These are phyloP conservation scores for Pascua sp. DNA, from an alignment of 1,284 basidiomycete species.

Conservation along the genomic window DNA sequence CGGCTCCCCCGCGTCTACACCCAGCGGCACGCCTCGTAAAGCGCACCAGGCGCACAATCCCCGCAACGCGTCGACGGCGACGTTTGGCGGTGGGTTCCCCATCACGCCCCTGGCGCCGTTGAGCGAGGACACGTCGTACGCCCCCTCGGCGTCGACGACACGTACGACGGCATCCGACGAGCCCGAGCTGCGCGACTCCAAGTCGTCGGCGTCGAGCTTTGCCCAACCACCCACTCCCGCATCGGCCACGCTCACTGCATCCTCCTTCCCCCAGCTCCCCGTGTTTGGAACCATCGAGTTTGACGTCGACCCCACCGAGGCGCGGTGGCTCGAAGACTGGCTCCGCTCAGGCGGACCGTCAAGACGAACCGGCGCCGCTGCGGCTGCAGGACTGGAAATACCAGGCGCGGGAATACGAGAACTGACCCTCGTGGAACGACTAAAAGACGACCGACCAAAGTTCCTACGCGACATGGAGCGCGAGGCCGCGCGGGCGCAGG, in stretches of 20 bases:
- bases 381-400: conserved; percentile 3
- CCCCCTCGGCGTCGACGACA: conserved; percentile 8
- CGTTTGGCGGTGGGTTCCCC: conserved; percentile 8
- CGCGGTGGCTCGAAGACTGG: conserved; percentile 42
- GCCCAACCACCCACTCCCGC: conserved; percentile 24
- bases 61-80: not conserved
- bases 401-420: conserved; percentile 23
- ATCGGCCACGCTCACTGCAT: conserved; percentile 8
- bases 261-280: conserved; percentile 7
- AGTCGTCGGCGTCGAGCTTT: conserved; percentile 16
- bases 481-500: conserved; percentile 2
- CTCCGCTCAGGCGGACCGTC: conserved; percentile 15
- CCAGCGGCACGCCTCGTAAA: conserved; percentile 6
- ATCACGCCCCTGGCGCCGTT: conserved; percentile 23
- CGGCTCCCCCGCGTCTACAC: conserved; percentile 2
- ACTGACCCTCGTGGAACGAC: conserved; percentile 30
- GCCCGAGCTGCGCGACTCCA: conserved; percentile 5
- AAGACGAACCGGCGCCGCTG: conserved; percentile 11
- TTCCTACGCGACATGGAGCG: conserved; percentile 31
- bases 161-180: conserved; percentile 13
- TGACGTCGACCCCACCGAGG: conserved; percentile 40
- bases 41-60: not conserved
- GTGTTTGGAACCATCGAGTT: conserved; percentile 48
- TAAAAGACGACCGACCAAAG: conserved; percentile 26
- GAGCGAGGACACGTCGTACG: conserved; percentile 5